Evolutionary conservation across 2,329 filamentous ascomycete species (phyloP).

Genomic region (Alternaria arbusti): DNA sequence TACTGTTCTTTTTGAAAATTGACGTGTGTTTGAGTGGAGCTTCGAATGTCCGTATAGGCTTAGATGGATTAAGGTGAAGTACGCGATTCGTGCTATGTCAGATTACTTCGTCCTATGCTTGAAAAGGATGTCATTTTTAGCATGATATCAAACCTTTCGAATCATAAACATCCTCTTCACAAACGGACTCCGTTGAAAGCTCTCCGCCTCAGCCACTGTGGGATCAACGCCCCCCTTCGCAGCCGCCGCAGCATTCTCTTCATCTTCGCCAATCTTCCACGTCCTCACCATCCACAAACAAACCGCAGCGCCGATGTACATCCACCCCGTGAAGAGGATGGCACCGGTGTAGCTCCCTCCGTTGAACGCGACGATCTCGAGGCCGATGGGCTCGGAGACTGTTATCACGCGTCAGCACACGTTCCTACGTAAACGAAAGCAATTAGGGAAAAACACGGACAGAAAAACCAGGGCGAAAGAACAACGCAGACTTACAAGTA

Average conservation of each 20-base stretch:
- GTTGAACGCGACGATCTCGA: conserved; percentile 59
- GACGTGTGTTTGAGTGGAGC: too few species aligned
- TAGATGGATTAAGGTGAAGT: too few species aligned
- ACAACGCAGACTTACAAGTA: conserved; percentile 57
- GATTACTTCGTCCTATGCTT: background rate
- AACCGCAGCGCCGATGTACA: conserved; percentile 64
- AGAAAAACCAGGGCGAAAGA: background rate
- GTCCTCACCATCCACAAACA: conserved; percentile 62
- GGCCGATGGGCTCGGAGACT: conserved; percentile 62
- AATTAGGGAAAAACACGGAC: background rate
- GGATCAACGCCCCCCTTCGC: conserved; percentile 31
- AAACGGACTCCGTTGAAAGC: conserved; percentile 32
- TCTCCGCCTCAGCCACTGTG: conserved; percentile 26
- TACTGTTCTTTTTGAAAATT: background rate
- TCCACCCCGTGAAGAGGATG: conserved; percentile 66
- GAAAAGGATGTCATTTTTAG: background rate
- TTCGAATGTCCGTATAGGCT: too few species aligned
- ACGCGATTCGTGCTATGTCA: too few species aligned
- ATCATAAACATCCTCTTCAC: conserved; percentile 40
- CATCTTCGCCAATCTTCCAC: conserved; percentile 66
- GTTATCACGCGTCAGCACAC: conserved; percentile 4
- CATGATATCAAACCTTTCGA: conserved; percentile 31
- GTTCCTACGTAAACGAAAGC: background rate
- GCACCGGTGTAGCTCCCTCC: conserved; percentile 62
- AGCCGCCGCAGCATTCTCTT: conserved; percentile 47